Base-by-base conservation (phyloP, 2,329 filamentous ascomycete genomes). In the Fusarium gaditjirri region DNA sequence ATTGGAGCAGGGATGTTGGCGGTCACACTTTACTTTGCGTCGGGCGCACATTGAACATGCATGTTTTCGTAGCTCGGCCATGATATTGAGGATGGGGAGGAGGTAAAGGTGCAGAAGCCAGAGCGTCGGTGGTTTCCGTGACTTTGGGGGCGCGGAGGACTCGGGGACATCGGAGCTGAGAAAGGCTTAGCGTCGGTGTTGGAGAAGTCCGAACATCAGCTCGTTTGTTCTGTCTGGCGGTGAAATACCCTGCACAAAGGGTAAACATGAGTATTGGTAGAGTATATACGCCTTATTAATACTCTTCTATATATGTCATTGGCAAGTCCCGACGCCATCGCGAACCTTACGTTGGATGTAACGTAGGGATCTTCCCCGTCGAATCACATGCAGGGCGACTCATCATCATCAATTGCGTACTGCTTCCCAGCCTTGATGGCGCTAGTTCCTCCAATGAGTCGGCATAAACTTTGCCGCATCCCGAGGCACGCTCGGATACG, bases 1-100 rank as follows among this genome's bases (percentile, higher is more conserved):
- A 66, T 85, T 86, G 12, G 81, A 81, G 60, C 85, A 86, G 2
- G 83, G 83, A 3, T 77, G 73, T 19, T 68, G 68, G 46, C 80
- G 80, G 68, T 86, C 80, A 68, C 84, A 86, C 56, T 80, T 72
- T 4, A 76, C 68, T 17, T 76, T 76, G 4, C 74, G 74, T 17
- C 74, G 74, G 8, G 74, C 62, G 50, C 74, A 76, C 2, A 72
- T 33, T 5, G 61, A 61, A 5, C 75, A 77, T 5, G 75, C 73
- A 8, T 75, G n/a, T 49, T 70, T 77, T n/a, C 38, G 54, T 10
- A 49, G 25, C 4, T 43, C 29, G 19, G 2, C 49, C 11, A 23
- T 42, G 23, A 14, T 42, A 39, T 39, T 10, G 8, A 19, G 7
- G 10, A 52, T 25, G 21, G 14, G 19, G 17, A n/a, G 3, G 19